These are phyloP conservation scores for Cyclotella atomus DNA, from an alignment of 108 stramenopile species.

Conservation along the genomic window DNA sequence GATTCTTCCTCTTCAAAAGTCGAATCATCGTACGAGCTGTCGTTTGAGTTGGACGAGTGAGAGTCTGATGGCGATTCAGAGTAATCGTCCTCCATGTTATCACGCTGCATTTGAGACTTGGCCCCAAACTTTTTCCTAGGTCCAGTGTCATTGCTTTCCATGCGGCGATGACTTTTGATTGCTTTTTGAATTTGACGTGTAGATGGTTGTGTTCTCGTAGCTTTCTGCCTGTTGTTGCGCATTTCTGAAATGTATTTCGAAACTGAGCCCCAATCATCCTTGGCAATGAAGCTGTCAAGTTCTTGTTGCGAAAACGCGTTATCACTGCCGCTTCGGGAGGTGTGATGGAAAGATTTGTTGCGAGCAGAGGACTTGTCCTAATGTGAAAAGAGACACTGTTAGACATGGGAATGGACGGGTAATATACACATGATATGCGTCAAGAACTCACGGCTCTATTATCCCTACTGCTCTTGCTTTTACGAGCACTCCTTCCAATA, in stretches of 20 bases:
- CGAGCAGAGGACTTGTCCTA: slow-evolving; percentile 22
- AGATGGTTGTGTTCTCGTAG: slow-evolving; percentile 7
- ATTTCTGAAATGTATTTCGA: slow-evolving; percentile 71
- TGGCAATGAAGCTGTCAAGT: slow-evolving; percentile 76
- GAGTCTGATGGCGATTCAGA: slow-evolving; percentile 7
- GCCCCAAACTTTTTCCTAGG: slow-evolving; percentile 20
- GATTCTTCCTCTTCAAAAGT: slow-evolving; percentile 9
- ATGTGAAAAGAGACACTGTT: neutral
- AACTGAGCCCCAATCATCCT: slow-evolving; percentile 83
- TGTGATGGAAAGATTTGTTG: neutral
- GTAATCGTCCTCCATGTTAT: neutral
- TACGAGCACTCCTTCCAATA: neutral
- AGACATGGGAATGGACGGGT: neutral
- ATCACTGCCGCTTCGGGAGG: neutral
- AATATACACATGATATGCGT: neutral
- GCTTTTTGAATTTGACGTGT: slow-evolving; percentile 17
- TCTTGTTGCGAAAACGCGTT: slow-evolving; percentile 69
- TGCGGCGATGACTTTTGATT: slow-evolving; percentile 7
- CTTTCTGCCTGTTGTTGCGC: slow-evolving; percentile 39
- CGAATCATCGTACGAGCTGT: slow-evolving; percentile 10
- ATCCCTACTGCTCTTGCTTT: neutral
- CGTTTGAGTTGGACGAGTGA: slow-evolving; percentile 1
- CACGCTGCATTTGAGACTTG: slow-evolving; percentile 25
- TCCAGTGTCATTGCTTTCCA: neutral
- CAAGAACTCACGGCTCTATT: slow-evolving; percentile 18